phyloP scores from a whole-genome alignment of 495 filamentous ascomycete species.

The Aspergillus saccharolyticus region DNA sequence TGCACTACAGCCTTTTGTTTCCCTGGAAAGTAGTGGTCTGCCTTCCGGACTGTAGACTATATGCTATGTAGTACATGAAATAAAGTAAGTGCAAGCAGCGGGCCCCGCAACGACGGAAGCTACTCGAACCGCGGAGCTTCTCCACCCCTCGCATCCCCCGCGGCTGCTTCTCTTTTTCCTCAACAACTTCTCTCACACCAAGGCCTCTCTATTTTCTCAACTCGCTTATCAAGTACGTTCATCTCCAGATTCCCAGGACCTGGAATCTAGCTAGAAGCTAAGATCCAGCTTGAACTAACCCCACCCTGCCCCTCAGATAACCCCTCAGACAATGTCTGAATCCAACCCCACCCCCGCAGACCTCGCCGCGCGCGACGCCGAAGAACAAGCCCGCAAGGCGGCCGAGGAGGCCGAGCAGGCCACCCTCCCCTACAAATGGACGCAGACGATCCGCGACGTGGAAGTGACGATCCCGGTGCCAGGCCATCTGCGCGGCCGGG shows the following conservation, averaged over 20 bases:
- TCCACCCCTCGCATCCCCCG: background rate
- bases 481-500: conserved; percentile 74
- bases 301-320: background rate
- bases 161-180: background rate
- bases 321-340: conserved; percentile 18
- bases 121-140: background rate
- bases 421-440: conserved; percentile 94
- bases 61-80: no score
- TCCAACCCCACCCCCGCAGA: conserved; percentile 49
- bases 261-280: no score
- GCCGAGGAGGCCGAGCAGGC: conserved; percentile 86
- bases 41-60: no score
- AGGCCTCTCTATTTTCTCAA: no score
- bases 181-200: no score
- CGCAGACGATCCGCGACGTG: conserved; percentile 87
- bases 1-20: no score
- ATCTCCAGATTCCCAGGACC: background rate
- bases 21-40: no score
- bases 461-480: conserved; percentile 75
- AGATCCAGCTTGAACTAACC: no score
- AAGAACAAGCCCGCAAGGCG: conserved; percentile 65
- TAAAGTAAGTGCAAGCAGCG: background rate
- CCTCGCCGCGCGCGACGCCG: conserved; percentile 42
- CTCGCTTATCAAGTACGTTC: background rate
- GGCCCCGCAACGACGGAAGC: conserved; percentile 2